Conservation (phyloP, 345 rosid species). For the Salix koriyanagi region DNA sequence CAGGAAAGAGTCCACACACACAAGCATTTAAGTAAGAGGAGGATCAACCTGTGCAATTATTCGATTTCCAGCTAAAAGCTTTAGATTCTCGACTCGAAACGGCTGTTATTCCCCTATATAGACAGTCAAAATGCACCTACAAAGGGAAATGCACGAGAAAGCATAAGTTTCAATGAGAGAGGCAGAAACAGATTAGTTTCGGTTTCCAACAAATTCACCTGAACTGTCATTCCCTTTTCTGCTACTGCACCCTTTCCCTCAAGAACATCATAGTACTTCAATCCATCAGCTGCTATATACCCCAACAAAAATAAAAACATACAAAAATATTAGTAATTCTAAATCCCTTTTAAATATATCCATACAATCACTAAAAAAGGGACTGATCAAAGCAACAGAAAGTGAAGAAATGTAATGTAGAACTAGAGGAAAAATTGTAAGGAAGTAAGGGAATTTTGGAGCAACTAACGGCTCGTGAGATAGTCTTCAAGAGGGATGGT, state of each 20-base stretch:
- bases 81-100: slow-evolving; percentile 86
- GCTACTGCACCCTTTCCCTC: slow-evolving; percentile 84
- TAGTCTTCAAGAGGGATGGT: slow-evolving; percentile 65
- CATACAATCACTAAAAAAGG: too few species aligned
- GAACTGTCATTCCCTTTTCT: slow-evolving; percentile 66
- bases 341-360: background rate
- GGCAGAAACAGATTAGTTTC: background rate
- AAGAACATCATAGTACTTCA: slow-evolving; percentile 73
- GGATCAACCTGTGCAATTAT: slow-evolving; percentile 67
- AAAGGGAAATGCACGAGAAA: background rate
- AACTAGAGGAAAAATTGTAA: background rate
- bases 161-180: background rate
- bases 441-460: background rate
- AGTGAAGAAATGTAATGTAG: background rate
- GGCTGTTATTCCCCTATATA: slow-evolving; percentile 68
- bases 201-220: slow-evolving; percentile 37
- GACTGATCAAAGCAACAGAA: too few species aligned
- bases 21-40: background rate
- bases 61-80: slow-evolving; percentile 90
- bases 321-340: background rate
- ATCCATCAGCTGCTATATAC: slow-evolving; percentile 61
- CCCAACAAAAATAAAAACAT: background rate
- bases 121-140: slow-evolving; percentile 87
- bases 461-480: slow-evolving; percentile 50
- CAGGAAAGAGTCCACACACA: background rate